Evolutionary conservation across 176 grass and related monocot species (phyloP), one percentile per base, ranked within the genome.

Genomic region (Aegilops bicornis): DNA sequence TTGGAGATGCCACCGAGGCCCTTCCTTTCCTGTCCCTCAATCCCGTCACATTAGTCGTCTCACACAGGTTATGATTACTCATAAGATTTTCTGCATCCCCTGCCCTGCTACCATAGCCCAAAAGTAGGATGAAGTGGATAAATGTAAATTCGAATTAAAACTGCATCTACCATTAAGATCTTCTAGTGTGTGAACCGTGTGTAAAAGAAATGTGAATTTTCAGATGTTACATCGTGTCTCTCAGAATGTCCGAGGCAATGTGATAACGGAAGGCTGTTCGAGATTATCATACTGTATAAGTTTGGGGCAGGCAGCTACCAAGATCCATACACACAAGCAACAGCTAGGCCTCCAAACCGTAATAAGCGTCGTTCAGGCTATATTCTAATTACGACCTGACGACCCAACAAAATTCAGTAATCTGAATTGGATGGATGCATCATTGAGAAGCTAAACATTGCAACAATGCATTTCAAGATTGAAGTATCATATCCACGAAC

Each of bases 1-100:
- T 17, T 95, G 58, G 59, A 87, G 58, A 85, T 92, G 35, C 89
- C 89, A 27, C 87, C 89, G 1, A 88, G 86, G 69, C 70, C 68
- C 2, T 81, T 81, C 68, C 54, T 64, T 64, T 64, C 68, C 0
- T 64, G 37, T 33, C 8, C 25, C 25, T 10, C 37, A 7, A 52
- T 76, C 19, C 25, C 37, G 3, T 48, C 66, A 20, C 5, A 20
- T 14, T 8, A 35, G 11, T 79, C 36, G 22, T 58, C 65, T 43
- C 60, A 72, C 1, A 6, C 13, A 81, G 54, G 68, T 35, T 35
- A 30, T 54, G 73, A 29, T 76, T 54, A 17, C 17, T 43, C 42
- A 43, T 43, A 10, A 9, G 10, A 10, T 43, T 10, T 31, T 2
- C 1, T 8, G 40, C 40, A 43, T 43, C 40, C 40, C 40, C 10